Percentiles rank a stretch among this genome's conserved stretches.
Evolutionary conservation across 2,329 filamentous ascomycete genomes (phyloP).

Genomic region (Paracoccidioides lutzii): DNA sequence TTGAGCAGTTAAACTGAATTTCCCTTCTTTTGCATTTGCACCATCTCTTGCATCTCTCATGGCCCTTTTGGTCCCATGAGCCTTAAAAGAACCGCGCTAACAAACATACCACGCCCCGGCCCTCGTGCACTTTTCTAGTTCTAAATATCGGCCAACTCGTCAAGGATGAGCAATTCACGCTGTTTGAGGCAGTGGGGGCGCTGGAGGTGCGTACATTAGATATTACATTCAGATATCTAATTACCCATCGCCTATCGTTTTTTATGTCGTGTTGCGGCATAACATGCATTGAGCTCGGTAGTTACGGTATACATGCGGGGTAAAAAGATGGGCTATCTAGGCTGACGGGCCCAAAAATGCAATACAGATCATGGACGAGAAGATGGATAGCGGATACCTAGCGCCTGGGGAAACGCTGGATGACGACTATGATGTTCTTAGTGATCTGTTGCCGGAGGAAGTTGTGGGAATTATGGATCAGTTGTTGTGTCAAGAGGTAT

Average conservation of each 20-base stretch:
- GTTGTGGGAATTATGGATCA: conserved; percentile 91
- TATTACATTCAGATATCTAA: neutral
- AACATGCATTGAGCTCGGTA: neutral
- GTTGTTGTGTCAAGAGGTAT: conserved; percentile 73
- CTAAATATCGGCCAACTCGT: conserved; percentile 69
- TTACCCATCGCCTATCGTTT: neutral
- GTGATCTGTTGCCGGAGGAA: conserved; percentile 58
- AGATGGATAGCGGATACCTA: conserved; percentile 93
- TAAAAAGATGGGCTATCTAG: no score
- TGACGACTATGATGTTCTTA: conserved; percentile 63
- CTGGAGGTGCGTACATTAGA: conserved; percentile 38
- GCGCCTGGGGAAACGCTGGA: conserved; percentile 62
- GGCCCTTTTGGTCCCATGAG: no score
- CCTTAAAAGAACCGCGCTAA: neutral
- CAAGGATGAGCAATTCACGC: conserved; percentile 86
- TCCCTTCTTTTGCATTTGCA: no score
- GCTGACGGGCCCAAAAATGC: neutral
- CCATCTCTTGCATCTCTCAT: no score
- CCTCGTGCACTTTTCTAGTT: conserved; percentile 35
- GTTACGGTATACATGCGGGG: neutral
- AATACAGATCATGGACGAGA: conserved; percentile 86
- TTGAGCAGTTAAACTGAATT: no score
- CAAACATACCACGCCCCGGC: neutral
- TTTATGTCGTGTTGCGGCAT: neutral
- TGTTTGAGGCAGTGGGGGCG: conserved; percentile 83